Conservation (phyloP, 768 basidiomycete genomes). For the Mrakia gelida region DNA sequence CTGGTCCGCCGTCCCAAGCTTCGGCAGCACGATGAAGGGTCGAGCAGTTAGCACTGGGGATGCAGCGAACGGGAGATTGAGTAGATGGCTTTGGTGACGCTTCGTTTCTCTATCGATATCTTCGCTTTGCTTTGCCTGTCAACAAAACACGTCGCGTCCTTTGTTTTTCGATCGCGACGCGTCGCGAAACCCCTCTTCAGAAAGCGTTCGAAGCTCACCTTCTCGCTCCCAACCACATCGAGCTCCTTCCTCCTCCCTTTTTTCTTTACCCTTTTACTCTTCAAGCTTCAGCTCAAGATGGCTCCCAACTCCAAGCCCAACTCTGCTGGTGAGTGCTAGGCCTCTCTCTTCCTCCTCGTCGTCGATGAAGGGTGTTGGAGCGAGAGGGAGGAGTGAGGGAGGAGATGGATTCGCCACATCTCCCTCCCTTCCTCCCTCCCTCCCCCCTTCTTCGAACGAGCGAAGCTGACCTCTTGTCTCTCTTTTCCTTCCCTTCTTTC, state of each 20-base stretch:
- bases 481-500: neutral
- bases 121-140: neutral
- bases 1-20: constrained; percentile 1
- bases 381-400: too few species aligned
- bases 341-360: too few species aligned
- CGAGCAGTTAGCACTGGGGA: neutral
- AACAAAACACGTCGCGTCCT: neutral
- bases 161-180: neutral
- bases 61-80: neutral
- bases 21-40: neutral
- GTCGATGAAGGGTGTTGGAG: too few species aligned
- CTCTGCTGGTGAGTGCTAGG: neutral
- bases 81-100: constrained; percentile 10
- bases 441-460: too few species aligned
- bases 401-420: too few species aligned
- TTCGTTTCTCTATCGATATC: neutral
- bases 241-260: neutral
- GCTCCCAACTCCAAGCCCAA: neutral
- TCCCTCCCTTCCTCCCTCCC: too few species aligned
- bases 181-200: neutral
- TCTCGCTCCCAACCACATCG: neutral
- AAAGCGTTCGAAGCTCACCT: neutral
- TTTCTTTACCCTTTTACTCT: neutral
- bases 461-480: too few species aligned
- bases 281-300: neutral